phyloP scores from a whole-genome alignment of 768 basidiomycete species.

The Mycena rebaudengoi region DNA sequence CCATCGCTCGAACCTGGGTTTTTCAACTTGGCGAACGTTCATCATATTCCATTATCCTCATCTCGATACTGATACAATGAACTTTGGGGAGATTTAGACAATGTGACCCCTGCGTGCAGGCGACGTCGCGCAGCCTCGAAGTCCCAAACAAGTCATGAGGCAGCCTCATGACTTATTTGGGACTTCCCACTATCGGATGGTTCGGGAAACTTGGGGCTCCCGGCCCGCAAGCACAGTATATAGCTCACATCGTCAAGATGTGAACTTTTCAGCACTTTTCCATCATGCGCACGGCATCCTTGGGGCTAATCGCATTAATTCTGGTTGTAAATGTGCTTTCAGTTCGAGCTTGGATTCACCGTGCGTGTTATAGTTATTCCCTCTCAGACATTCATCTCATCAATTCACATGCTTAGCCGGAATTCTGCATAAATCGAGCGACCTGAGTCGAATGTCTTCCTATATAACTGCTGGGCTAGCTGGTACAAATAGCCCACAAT shows the following conservation, averaged over 20 bases:
- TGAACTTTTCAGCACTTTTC: neutral
- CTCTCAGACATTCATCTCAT: neutral
- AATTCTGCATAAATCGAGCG: slow-evolving; percentile 10
- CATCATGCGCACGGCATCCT: slow-evolving; percentile 3
- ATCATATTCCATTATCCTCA: neutral
- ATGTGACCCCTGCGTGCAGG: neutral
- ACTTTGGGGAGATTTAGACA: neutral
- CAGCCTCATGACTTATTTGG: slow-evolving; percentile 4
- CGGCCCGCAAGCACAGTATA: slow-evolving; percentile 11
- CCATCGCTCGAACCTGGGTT: neutral
- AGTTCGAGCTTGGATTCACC: slow-evolving; percentile 10
- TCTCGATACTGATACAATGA: slow-evolving; percentile 3
- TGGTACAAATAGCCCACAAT: slow-evolving; percentile 9
- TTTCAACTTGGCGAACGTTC: slow-evolving; percentile 7
- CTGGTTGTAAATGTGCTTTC: slow-evolving; percentile 9
- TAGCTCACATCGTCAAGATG: neutral
- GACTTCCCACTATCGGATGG: slow-evolving; percentile 3
- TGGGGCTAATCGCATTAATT: slow-evolving; percentile 3
- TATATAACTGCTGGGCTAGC: slow-evolving; percentile 12
- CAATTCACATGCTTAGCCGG: neutral
- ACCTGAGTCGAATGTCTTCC: slow-evolving; percentile 7
- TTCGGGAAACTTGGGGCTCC: slow-evolving; percentile 4
- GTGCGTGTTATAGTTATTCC: slow-evolving; percentile 1
- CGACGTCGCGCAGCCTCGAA: neutral
- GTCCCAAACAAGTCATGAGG: too few species aligned